A percentile compares a stretch with the other conserved stretches of the same genome.
These are phyloP conservation scores for Pyrus pyrifolia DNA, from an alignment of 306 rosid species.

Conservation along the genomic window DNA sequence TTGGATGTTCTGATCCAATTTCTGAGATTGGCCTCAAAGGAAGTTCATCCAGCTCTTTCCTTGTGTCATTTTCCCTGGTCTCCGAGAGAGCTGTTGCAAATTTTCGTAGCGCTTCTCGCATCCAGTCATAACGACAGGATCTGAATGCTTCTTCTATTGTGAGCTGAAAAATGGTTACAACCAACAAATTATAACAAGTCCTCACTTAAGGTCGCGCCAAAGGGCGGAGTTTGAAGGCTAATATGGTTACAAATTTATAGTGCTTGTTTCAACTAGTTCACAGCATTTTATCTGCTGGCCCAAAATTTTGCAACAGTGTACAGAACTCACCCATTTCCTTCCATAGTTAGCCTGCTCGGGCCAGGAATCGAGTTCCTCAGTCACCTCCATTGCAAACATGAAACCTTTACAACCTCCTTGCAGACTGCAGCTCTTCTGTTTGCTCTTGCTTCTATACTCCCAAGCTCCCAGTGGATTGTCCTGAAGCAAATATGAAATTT, in stretches of 20 bases:
- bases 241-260: not conserved
- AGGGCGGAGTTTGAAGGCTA: not conserved
- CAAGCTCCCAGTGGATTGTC: conserved; percentile 28
- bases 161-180: conserved; percentile 15
- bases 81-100: conserved; percentile 5
- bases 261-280: not conserved
- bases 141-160: conserved; percentile 24
- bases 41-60: conserved; percentile 2
- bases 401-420: conserved; percentile 32
- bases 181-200: not conserved
- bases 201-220: not conserved
- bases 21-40: conserved; percentile 10
- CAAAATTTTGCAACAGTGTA: not conserved
- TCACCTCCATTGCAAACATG: conserved; percentile 27
- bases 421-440: conserved; percentile 6
- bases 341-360: conserved; percentile 24
- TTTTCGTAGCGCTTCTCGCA: conserved; percentile 26
- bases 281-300: not conserved
- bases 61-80: not conserved
- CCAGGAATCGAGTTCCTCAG: conserved; percentile 34
- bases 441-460: conserved; percentile 36
- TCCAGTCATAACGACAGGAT: conserved; percentile 32
- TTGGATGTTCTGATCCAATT: conserved; percentile 13
- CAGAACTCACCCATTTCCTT: conserved; percentile 30
- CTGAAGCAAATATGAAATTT: conserved; percentile 15